phyloP scores from a whole-genome alignment of 2,329 filamentous ascomycete genomes.

The Fusarium mundagurra region DNA sequence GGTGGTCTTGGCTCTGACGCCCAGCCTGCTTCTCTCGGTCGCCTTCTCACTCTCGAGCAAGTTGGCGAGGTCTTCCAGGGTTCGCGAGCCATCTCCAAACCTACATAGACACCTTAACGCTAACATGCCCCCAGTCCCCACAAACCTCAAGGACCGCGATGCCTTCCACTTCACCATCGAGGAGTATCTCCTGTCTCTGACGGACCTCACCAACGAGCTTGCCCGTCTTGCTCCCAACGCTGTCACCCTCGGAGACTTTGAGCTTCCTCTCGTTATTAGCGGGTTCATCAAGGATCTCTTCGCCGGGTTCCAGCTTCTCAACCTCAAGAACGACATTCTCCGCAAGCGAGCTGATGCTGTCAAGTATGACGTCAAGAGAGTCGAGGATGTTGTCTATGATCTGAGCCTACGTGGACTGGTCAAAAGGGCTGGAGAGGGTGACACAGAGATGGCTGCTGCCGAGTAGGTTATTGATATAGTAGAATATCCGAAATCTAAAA shows the following conservation, averaged over 20 bases:
- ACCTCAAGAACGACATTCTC: slow-evolving; percentile 94
- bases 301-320: slow-evolving; percentile 95
- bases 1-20: slow-evolving; percentile 72
- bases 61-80: slow-evolving; percentile 81
- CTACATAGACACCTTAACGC: not conserved
- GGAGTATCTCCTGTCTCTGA: slow-evolving; percentile 92
- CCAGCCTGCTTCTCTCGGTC: slow-evolving; percentile 65
- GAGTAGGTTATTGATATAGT: slow-evolving; percentile 30
- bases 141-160: slow-evolving; percentile 90
- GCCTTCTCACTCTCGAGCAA: slow-evolving; percentile 87
- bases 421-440: slow-evolving; percentile 56
- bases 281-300: slow-evolving; percentile 95
- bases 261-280: slow-evolving; percentile 86
- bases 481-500: not conserved
- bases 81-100: slow-evolving; percentile 49
- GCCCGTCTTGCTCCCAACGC: slow-evolving; percentile 91
- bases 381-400: slow-evolving; percentile 98
- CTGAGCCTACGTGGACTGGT: slow-evolving; percentile 86
- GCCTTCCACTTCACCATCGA: slow-evolving; percentile 96
- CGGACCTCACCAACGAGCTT: slow-evolving; percentile 89
- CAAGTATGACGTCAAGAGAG: slow-evolving; percentile 98
- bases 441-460: slow-evolving; percentile 52
- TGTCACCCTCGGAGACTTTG: slow-evolving; percentile 86
- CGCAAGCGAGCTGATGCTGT: slow-evolving; percentile 89
- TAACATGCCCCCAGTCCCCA: slow-evolving; percentile 70